Conservation (phyloP, 2,329 filamentous ascomycete genomes). For the Colletotrichum sp. region DNA sequence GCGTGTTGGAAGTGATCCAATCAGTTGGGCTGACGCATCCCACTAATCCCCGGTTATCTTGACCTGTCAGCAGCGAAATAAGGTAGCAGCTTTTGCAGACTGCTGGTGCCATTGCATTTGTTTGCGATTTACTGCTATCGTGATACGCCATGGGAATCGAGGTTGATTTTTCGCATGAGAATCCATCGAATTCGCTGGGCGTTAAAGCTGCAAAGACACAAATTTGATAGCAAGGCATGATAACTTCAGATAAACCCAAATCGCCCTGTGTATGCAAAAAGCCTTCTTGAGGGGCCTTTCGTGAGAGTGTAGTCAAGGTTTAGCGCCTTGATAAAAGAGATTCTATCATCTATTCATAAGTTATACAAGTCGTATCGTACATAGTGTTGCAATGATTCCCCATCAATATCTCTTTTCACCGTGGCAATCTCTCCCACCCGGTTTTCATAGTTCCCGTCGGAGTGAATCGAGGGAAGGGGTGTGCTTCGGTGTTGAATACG, state of each 20-base stretch:
- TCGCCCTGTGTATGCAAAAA: too few relatives aligned
- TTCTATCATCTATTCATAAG: background rate
- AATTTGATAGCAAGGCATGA: background rate
- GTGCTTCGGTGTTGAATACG: slow-evolving; percentile 95
- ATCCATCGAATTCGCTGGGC: too few relatives aligned
- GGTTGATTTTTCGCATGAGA: background rate
- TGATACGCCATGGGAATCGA: background rate
- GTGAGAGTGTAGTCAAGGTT: background rate
- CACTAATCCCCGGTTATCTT: background rate
- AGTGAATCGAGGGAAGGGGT: slow-evolving; percentile 86
- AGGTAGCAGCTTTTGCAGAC: background rate
- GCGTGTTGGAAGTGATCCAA: background rate
- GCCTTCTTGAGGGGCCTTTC: background rate
- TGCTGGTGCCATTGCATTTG: background rate
- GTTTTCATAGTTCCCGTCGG: slow-evolving; percentile 78
- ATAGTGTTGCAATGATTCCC: background rate
- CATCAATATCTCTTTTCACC: slow-evolving; percentile 35
- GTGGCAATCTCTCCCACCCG: slow-evolving; percentile 76
- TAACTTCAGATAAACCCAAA: too few relatives aligned
- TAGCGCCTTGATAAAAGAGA: background rate
- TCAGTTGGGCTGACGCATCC: background rate
- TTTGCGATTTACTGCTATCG: background rate
- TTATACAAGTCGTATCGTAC: background rate
- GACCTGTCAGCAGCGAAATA: background rate
- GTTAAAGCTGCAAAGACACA: background rate